Base-by-base conservation (phyloP, 352 stramenopile species). In the Phytophthora ohioensis region DNA sequence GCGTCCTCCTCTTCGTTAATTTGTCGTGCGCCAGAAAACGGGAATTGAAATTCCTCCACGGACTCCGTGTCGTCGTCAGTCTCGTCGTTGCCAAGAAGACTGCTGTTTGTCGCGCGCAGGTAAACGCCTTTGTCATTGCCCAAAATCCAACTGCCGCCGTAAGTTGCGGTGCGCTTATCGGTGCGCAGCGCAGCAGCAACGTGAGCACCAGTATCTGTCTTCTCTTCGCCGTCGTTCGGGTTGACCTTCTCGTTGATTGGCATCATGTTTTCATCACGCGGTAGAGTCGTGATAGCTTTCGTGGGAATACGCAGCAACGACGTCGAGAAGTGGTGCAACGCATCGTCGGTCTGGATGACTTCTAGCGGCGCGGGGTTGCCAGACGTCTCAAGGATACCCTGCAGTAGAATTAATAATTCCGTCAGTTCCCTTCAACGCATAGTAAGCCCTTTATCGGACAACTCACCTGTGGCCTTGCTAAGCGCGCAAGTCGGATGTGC, bases 41-140 rank as follows among this genome's bases (percentile, higher is more conserved):
- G 79, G 47, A 86, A 85, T 43, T 79, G 57, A 55, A 82, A 83
- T 51, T 79, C 77, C 34, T 90, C 80, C 5, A 79, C 73, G 13
- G 82, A 82, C 53, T 78, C 72, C 15, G 79, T 76, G 49, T 92
- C 85, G 47, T 92, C 81, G 17, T 88, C 80, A 6, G 82, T 89
- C 70, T 87, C 81, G 32, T 88, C 79, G 38, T 84, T 79, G 5
- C 81, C 81, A 11, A 94, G 70, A n/a, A 94, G 64, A 47, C 83
- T 91, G 51, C 89, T 85, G 51, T 87, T 85, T 7, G 84, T 93
- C 12, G 87, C 81, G n/a, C 78, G 76, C 43, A 93, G 51, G 47
- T 93, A 93, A 45, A 92, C 76, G 4, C 86, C 87, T 51, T 93
- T 93, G 36, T 93, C 73, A 15, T 81, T 81, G n/a, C 88, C 88